Base-by-base conservation (phyloP, 805 yeast species). In the Candida glaebosa region DNA sequence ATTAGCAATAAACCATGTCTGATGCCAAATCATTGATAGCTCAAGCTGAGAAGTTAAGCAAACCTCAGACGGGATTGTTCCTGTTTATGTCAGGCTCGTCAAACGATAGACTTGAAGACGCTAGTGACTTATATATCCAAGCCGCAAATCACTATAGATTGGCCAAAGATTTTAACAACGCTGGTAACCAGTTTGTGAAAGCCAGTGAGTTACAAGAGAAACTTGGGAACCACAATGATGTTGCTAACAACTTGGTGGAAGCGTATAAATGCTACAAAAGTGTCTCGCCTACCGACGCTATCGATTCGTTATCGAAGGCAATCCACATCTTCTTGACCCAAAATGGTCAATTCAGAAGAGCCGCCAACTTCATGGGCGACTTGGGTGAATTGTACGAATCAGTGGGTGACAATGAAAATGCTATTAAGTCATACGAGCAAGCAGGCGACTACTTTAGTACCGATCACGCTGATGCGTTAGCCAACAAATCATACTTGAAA, bases 361-460 rank as follows among this genome's bases (percentile, higher is more conserved):
- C 96, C 18, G 99, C 99, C 9, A 88, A 88, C 58, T 90, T 85
- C 68, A 84, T 90, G 58, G 79, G 84, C 71, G 99, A 93, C 59
- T 73, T 93, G 56, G 99, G 90, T 8, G 89, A 81, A 50, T 63
- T 91, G 35, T 87, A 86, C 57, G 98, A 91, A 63, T 76, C 76
- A 35, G 67, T 87, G 16, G 75, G 75, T 38, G 91, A 90, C 54
- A 62, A 69, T 24, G 67, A 72, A 18, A 77, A 77, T 50, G 97
- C 99, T 4, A 75, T 84, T 40, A 73, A 73, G 41, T 79, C 89
- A 20, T 91, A 84, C 58, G 95, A 89, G 57, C 86, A 84, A 53
- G 96, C 99, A 8, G 96, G 96, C 31, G 98, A 93, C 56, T 93
- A 96, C 90, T 90, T 84, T 58, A 77, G 80, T 41, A 87, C 91